Percentiles rank a stretch among this genome's conserved stretches.
These are phyloP conservation scores for Talaromyces sp. DNA, from an alignment of 2,329 filamentous ascomycete genomes.

Conservation along the genomic window DNA sequence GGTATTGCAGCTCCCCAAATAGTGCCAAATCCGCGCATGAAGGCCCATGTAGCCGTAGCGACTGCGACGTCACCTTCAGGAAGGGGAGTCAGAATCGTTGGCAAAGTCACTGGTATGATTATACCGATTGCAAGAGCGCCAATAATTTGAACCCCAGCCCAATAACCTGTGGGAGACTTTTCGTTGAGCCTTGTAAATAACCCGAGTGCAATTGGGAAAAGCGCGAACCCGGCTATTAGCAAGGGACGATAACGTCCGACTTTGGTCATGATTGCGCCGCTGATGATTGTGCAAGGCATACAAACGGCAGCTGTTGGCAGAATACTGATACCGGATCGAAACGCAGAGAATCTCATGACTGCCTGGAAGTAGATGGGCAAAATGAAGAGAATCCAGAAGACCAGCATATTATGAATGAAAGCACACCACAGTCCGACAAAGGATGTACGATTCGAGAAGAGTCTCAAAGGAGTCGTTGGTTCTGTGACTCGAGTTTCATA, in stretches of 20 bases:
- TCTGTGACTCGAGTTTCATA: conserved; percentile 20
- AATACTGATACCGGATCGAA: background rate
- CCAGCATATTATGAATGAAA: background rate
- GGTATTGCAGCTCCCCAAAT: conserved; percentile 1
- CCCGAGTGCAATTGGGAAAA: background rate
- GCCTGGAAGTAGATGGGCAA: conserved; percentile 7
- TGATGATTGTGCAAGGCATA: conserved; percentile 1
- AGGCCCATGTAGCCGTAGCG: background rate
- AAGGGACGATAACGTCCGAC: background rate
- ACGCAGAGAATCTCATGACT: background rate
- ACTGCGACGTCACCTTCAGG: conserved; percentile 6
- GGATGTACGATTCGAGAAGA: conserved; percentile 5
- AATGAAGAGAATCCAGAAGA: background rate
- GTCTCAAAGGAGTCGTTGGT: background rate
- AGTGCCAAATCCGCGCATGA: background rate
- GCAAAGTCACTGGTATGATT: background rate
- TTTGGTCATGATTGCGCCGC: background rate
- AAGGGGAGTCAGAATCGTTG: background rate
- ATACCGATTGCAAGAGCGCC: background rate
- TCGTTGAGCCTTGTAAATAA: background rate
- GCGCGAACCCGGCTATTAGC: background rate
- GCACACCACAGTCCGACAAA: background rate
- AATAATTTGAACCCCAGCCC: background rate
- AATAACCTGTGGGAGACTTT: background rate
- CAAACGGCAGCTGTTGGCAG: background rate